Conservation (phyloP, 2,329 filamentous ascomycete genomes). For the Penicillium griseofulvum region DNA sequence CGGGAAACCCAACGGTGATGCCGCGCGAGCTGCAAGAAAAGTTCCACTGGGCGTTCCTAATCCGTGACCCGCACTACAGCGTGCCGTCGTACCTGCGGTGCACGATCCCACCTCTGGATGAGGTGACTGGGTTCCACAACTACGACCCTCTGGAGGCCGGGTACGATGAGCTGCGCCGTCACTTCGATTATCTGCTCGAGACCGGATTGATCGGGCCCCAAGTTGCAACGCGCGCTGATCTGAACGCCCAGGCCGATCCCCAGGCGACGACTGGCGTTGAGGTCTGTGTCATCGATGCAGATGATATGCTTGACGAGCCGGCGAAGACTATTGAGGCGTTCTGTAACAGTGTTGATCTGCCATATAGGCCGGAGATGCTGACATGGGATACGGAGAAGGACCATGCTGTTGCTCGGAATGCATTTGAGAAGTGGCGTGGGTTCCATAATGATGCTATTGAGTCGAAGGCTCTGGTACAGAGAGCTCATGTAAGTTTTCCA, state of each 20-base stretch:
- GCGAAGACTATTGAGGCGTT: conserved; percentile 72
- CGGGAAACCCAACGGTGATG: conserved; percentile 79
- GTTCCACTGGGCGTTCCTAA: conserved; percentile 95
- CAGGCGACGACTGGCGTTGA: conserved; percentile 35
- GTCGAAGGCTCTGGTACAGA: conserved; percentile 70
- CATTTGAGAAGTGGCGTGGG: conserved; percentile 95
- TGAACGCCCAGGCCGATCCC: conserved; percentile 28
- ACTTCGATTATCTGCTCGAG: conserved; percentile 79
- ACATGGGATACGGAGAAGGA: conserved; percentile 76
- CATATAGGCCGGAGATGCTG: conserved; percentile 75
- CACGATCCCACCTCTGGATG: conserved; percentile 80
- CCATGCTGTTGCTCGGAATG: conserved; percentile 64
- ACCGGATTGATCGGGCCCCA: conserved; percentile 69
- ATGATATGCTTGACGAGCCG: conserved; percentile 87
- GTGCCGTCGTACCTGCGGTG: conserved; percentile 95
- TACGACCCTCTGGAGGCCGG: conserved; percentile 89
- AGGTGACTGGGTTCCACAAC: conserved; percentile 78
- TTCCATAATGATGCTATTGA: conserved; percentile 94
- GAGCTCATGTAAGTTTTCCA: conserved; percentile 41
- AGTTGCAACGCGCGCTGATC: conserved; percentile 47
- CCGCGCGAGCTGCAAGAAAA: conserved; percentile 69
- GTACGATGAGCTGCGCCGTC: conserved; percentile 78
- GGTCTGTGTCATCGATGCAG: conserved; percentile 87
- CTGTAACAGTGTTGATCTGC: conserved; percentile 76
- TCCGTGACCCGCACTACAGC: conserved; percentile 87